phyloP scores from a whole-genome alignment of 83 land plant genomes.

The Diphasiastrum complanatum region DNA sequence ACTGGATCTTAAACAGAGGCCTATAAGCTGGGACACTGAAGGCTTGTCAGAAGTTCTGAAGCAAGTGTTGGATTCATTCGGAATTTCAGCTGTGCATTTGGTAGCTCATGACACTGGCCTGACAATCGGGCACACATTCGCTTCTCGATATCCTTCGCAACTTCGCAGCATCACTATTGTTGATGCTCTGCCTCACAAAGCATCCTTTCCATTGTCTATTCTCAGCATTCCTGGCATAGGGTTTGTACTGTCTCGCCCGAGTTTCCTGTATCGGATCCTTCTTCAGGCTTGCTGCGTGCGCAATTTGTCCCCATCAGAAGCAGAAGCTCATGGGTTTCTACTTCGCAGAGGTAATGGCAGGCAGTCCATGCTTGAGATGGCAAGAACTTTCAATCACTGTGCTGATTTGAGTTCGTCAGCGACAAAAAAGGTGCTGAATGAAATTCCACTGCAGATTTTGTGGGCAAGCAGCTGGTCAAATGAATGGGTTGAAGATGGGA shows the following conservation, averaged over 20 bases:
- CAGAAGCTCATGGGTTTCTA: slow-evolving; percentile 19
- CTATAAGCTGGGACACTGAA: slow-evolving; percentile 10
- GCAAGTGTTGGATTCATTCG: slow-evolving; percentile 22
- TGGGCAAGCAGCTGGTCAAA: slow-evolving; percentile 32
- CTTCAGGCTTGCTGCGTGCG: slow-evolving; percentile 18
- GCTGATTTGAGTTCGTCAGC: slow-evolving; percentile 8
- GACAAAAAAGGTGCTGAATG: slow-evolving; percentile 2
- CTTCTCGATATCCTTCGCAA: slow-evolving; percentile 14
- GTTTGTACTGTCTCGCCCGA: not conserved
- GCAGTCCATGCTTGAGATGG: slow-evolving; percentile 14
- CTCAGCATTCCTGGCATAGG: slow-evolving; percentile 18
- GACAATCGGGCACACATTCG: slow-evolving; percentile 19
- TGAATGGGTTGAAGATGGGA: slow-evolving; percentile 20
- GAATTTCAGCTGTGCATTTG: slow-evolving; percentile 18
- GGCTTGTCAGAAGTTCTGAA: slow-evolving; percentile 15
- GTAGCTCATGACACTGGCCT: slow-evolving; percentile 29
- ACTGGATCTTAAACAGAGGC: not conserved
- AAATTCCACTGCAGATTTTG: slow-evolving; percentile 19
- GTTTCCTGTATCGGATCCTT: not conserved
- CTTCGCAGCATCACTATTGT: slow-evolving; percentile 24
- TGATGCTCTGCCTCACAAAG: slow-evolving; percentile 19
- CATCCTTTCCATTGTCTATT: slow-evolving; percentile 9
- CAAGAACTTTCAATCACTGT: slow-evolving; percentile 12
- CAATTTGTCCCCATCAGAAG: slow-evolving; percentile 5
- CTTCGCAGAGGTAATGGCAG: slow-evolving; percentile 15